Evolutionary conservation across 2,329 filamentous ascomycete genomes (phyloP).

Genomic region (Fusarium bulbicola): DNA sequence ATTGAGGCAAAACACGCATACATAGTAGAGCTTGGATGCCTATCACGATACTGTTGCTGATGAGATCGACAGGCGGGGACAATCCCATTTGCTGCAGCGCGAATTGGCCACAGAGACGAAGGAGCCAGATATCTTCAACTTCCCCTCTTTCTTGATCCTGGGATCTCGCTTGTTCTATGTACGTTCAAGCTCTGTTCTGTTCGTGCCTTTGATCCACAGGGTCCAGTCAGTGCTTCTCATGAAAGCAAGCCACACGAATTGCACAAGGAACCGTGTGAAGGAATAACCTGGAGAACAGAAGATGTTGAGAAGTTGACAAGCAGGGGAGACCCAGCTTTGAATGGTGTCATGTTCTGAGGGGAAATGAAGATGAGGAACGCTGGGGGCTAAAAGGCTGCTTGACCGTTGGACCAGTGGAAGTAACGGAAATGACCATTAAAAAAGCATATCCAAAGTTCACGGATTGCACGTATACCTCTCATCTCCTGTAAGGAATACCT

Average conservation of each 20-base stretch:
- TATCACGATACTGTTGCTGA: constrained; percentile 11
- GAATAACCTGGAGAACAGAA: not conserved
- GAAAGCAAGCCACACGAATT: constrained; percentile 3
- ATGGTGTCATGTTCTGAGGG: not conserved
- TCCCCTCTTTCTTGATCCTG: constrained; percentile 5
- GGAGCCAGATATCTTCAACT: constrained; percentile 1
- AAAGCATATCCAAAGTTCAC: not conserved
- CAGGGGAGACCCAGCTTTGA: constrained; percentile 39
- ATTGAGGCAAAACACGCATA: not conserved
- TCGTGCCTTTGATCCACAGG: constrained; percentile 23
- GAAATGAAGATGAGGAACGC: constrained; percentile 1
- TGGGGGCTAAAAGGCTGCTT: not conserved
- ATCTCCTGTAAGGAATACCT: not conserved
- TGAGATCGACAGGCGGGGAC: constrained; percentile 34
- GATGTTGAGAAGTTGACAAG: constrained; percentile 24
- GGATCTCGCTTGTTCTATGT: not conserved
- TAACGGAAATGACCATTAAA: not conserved
- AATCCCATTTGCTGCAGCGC: constrained; percentile 10
- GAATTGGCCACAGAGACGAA: constrained; percentile 25
- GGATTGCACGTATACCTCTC: not conserved
- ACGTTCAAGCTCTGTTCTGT: not conserved
- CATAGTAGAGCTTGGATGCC: not conserved
- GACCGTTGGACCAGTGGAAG: not conserved
- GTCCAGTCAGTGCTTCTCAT: constrained; percentile 31
- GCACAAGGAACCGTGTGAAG: constrained; percentile 6